Base-by-base conservation (phyloP, 371 early-diverging fungal species). In the Syncephalis fuscata region DNA sequence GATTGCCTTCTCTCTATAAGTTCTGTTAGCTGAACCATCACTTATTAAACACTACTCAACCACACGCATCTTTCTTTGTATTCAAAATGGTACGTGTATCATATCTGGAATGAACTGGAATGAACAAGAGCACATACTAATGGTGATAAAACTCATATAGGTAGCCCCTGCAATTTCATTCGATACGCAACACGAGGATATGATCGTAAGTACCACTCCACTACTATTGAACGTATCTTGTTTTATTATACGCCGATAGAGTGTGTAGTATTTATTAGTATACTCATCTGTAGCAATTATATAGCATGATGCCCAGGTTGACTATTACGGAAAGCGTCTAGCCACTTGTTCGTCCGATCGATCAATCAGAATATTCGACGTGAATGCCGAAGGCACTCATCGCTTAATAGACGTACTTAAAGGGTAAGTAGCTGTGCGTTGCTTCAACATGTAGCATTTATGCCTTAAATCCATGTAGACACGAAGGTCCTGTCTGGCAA, bases 401-500 rank as follows among this genome's bases (percentile, higher is more conserved):
- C 80, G 78, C 23, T 70, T 84, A 42, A 65, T 81, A 17, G 83
- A 82, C 44, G 79, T 84, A 7, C 66, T 91, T 45, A 76, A 71
- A 54, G 88, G 85, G 82, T 84, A 68, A 17, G 52, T 36, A 20
- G 15, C 36, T 15, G 19, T 39, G 10, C 19, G 11, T 39, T 15
- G 17, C 23, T 24, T 25, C 42, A 49, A 45, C 24, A 22, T 19
- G 44, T 50, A n/a, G 19, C 4, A 8, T 49, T 48, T 40, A 22
- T 40, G 7, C 17, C 51, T 14, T 46, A 3, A 2, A 26, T 22
- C 40, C 15, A 17, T 51, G 3, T 55, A 87, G 91, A 16, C 95
- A 97, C 59, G 83, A 87, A 46, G 96, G 95, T 11, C 98, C 98
- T 3, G 95, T 97, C n/a, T 97, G 98, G 98, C 92, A 92, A 64